Base-by-base conservation (phyloP, 805 yeast genomes). In the Saccharomyces paradoxus region DNA sequence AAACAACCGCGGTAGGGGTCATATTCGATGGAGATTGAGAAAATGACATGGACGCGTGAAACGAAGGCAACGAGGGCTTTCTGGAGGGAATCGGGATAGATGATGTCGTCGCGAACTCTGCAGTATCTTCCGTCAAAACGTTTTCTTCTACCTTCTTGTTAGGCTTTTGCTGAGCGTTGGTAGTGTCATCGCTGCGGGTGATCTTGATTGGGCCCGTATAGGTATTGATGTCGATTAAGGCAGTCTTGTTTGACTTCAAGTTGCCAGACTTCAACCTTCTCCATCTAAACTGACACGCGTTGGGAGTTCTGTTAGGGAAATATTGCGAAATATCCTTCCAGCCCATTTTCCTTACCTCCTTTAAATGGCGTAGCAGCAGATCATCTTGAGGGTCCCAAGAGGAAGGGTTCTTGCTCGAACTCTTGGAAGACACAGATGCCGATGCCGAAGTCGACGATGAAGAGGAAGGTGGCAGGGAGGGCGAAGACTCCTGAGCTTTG, bases 241-340 rank as follows among this genome's bases (percentile, higher is more conserved):
- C 70, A 3, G 69, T 64, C 46, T 62, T 66, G 50, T 65, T 67
- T 17, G 66, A 62, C 55, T 75, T 74, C 51, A 75, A 58, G 26
- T 73, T 69, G 1, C 78, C 78, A 1, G 77, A 73, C 58, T 74
- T 80, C 49, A 83, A 72, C 58, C 96, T 72, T 68, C 96, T 79
- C 96, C 96, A 89, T 61, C 96, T 80, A 66, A 87, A 87, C 71
- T 87, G 95, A 63, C 96, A 87, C 2, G 95, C 95, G 66, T 87
- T 89, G 41, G 95, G 90, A 2, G 96, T 89, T 65, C 96, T 74
- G 67, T 85, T 85, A 47, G 81, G 78, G 69, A 89, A 89, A 64
- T 86, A 87, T 32, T 83, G 77, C 1, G 94, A 84, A 51, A 89
- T 88, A 60, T 89, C 96, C 68, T 89, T 83, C 96, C 96, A 89